Percentiles rank a stretch among this genome's conserved stretches.
These are phyloP conservation scores for Penicillium ochrochloron DNA, from an alignment of 495 filamentous ascomycete species.

Conservation along the genomic window DNA sequence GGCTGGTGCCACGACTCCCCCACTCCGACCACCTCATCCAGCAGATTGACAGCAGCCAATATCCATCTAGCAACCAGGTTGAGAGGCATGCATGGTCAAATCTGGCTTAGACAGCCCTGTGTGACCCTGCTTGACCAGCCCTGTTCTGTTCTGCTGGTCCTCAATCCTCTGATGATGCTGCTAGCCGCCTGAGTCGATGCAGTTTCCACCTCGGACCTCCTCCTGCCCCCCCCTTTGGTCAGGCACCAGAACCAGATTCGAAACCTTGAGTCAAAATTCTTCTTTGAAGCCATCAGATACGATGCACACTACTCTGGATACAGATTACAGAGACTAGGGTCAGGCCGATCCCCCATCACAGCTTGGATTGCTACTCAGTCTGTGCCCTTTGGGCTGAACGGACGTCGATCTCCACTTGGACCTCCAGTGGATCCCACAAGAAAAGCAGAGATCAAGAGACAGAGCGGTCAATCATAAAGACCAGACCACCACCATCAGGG, in stretches of 20 bases:
- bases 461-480: constrained; percentile 17
- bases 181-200: constrained; percentile 20
- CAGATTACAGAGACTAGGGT: constrained; percentile 6
- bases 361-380: constrained; percentile 34
- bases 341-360: constrained; percentile 26
- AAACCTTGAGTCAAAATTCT: constrained; percentile 1
- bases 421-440: constrained; percentile 21
- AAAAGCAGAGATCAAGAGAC: constrained; percentile 1
- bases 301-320: not conserved
- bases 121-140: constrained; percentile 18
- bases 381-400: constrained; percentile 29
- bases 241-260: not conserved
- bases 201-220: not conserved
- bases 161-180: constrained; percentile 7
- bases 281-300: not conserved
- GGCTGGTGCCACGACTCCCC: constrained; percentile 53
- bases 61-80: not conserved
- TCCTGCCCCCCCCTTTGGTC: not conserved
- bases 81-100: constrained; percentile 45
- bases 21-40: constrained; percentile 25
- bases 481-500: constrained; percentile 2
- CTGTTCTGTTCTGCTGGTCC: not conserved
- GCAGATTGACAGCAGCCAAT: not conserved
- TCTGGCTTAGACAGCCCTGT: constrained; percentile 39
- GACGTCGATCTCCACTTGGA: constrained; percentile 16